Conservation (phyloP, 148 eudicot genomes). For the Nepenthes mirabilis region DNA sequence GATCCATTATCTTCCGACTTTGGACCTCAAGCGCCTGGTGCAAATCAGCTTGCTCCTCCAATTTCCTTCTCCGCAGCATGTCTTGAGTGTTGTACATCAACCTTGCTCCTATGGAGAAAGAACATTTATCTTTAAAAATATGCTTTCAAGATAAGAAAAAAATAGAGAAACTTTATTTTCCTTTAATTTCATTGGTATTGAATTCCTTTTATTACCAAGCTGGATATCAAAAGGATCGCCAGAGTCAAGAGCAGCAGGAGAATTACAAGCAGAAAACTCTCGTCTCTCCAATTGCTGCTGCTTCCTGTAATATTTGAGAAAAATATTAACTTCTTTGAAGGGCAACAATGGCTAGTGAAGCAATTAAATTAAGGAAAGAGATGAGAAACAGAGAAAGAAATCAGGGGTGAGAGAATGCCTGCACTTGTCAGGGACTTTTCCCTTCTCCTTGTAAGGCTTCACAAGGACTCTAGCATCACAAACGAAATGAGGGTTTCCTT, state of each 20-base stretch:
- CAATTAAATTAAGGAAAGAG: conserved; percentile 8
- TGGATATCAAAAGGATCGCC: conserved; percentile 54
- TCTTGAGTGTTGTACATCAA: conserved; percentile 52
- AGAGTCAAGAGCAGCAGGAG: conserved; percentile 50
- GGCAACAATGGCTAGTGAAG: neutral
- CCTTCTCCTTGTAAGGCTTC: conserved; percentile 96
- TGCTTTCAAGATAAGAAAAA: too few relatives aligned
- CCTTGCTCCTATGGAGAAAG: conserved; percentile 48
- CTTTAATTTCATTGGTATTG: too few relatives aligned
- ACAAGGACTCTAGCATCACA: conserved; percentile 95
- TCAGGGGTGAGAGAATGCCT: neutral
- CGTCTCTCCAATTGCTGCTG: conserved; percentile 41
- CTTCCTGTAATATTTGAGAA: conserved; percentile 11
- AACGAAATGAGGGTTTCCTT: conserved; percentile 93
- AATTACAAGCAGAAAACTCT: conserved; percentile 19
- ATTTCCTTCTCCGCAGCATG: conserved; percentile 49
- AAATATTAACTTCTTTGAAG: neutral
- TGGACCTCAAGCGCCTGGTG: conserved; percentile 82
- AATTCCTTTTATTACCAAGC: conserved; percentile 24
- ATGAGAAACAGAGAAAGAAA: neutral
- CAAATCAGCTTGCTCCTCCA: conserved; percentile 69
- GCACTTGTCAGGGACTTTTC: conserved; percentile 58
- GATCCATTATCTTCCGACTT: conserved; percentile 61
- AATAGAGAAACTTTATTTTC: too few relatives aligned
- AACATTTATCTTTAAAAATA: neutral